Evolutionary conservation across 2,329 filamentous ascomycete species (phyloP), one percentile per base, ranked within the genome.

Genomic region (Fusarium chuoi): DNA sequence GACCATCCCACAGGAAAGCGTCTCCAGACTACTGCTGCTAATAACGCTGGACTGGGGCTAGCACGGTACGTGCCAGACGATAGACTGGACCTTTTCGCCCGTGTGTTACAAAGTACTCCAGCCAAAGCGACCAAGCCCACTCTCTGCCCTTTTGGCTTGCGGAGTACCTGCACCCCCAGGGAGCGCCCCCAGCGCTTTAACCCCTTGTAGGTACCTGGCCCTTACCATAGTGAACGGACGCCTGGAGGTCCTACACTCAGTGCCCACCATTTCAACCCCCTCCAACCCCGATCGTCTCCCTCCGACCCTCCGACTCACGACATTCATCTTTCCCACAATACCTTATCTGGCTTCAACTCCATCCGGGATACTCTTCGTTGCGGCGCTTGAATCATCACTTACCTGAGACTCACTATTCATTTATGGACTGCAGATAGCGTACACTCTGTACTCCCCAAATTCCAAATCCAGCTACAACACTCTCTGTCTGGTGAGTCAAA

Each of bases 201-300:
- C 69, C 69, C 70, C 52, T 62, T 58, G 52, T 48, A 71, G 58
- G 62, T 73, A 67, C 60, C 65, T 61, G 33, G 55, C 61, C 57
- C 49, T 70, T 49, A 24, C 63, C 68, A 71, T 59, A 54, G 60
- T 60, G 58, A 61, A 65, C 70, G 41, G 64, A 65, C 70, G 54
- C 65, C 68, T 66, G 56, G 64, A 70, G 65, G 71, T 65, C 65
- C 68, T 77, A 62, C 61, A 66, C 74, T 74, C 60, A 35, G 73
- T 75, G 71, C 76, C 76, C 73, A 61, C 76, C 76, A 77, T 78
- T 78, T 78, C 76, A 75, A 75, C 73, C 76, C 73, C 68, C 71
- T 75, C 71, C 72, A 56, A 69, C 66, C 73, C 65, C 74, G 49
- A 73, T 68, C 70, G 59, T 68, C 73, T 77, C 71, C 68, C 72